A percentile compares a stretch with the other conserved stretches of the same genome.
phyloP scores from a whole-genome alignment of 2,329 filamentous ascomycete species.

The Trichoderma sp. region DNA sequence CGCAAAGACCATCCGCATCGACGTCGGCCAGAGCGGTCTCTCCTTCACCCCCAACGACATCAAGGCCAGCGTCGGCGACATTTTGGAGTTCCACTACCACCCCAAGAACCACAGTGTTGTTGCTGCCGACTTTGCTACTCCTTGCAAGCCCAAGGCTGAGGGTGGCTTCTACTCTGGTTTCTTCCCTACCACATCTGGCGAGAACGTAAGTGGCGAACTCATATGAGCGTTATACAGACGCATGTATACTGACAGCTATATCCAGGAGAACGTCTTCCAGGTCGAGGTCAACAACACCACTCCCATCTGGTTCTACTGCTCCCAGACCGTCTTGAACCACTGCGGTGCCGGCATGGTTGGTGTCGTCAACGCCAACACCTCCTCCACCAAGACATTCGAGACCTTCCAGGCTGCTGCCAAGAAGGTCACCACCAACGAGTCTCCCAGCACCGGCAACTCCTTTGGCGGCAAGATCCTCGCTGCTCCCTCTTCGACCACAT shows the following conservation, averaged over 20 bases:
- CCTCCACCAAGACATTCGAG: conserved; percentile 14
- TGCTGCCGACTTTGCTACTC: conserved; percentile 49
- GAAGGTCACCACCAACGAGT: not conserved
- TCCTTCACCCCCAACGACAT: conserved; percentile 47
- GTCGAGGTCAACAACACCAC: conserved; percentile 20
- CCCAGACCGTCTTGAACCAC: conserved; percentile 12
- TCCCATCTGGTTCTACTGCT: conserved; percentile 25
- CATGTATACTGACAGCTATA: conserved; percentile 2
- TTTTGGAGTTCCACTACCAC: conserved; percentile 53
- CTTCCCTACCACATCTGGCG: not conserved
- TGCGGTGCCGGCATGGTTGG: conserved; percentile 21
- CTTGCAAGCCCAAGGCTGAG: conserved; percentile 44
- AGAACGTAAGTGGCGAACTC: not conserved
- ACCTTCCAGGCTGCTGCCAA: conserved; percentile 12
- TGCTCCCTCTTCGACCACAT: not conserved
- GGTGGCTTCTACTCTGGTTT: conserved; percentile 26
- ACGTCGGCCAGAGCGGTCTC: conserved; percentile 46
- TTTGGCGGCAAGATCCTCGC: conserved; percentile 11
- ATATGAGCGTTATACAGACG: accelerated
- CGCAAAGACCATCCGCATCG: conserved; percentile 37
- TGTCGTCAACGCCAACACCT: conserved; percentile 18
- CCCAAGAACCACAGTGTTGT: conserved; percentile 49
- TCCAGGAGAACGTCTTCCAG: conserved; percentile 26
- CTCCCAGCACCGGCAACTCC: not conserved
- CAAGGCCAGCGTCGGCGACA: conserved; percentile 45